Evolutionary conservation across 2,329 filamentous ascomycete genomes (phyloP), one percentile per base, ranked within the genome.

Genomic region (Ophiostoma triangulosporum): DNA sequence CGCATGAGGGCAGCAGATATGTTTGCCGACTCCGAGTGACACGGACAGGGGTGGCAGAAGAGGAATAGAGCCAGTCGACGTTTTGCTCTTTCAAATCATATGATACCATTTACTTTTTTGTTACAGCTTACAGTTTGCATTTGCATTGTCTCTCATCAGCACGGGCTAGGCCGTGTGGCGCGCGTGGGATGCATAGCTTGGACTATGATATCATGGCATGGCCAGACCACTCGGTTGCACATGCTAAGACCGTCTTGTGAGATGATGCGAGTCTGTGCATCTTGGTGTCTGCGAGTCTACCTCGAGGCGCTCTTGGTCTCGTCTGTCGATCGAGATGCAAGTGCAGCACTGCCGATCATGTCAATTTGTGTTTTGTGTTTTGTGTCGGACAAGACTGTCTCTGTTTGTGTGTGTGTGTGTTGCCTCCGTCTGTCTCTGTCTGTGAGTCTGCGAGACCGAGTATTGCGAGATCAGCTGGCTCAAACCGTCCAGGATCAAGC

Each of bases 1-100:
- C 76, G 84, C 57, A 84, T 87, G 66, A 81, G 81, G 60, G 86
- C 87, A 4, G 85, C 86, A 60, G 87, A 93, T 64, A 90, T 93
- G 86, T 94, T 93, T 77, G 86, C 84, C 11, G 84, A 86, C 43
- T 6, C 40, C 14, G 26, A 46, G 15, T 46, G 20, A 45, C 29
- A 29, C 40, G 51, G 35, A 29, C 7, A 33, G n/a, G 27, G 20
- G 36, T 14, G 35, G 35, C 3, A 12, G 6, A 3, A 14, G n/a
- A n/a, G 31, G 35, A 11, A 46, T 8, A 12, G 33, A 17, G 8
- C 31, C 31, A 33, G 29, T 31, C n/a, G n/a, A n/a, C n/a, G n/a
- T n/a, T n/a, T n/a, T n/a, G n/a, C n/a, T n/a, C n/a, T n/a, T n/a
- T n/a, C n/a, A n/a, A n/a, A n/a, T n/a, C n/a, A n/a, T n/a, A n/a